Percentiles rank a stretch among this genome's conserved stretches.
Evolutionary conservation across 805 yeast species (phyloP).

Genomic region (Kodamaea fukazawae): DNA sequence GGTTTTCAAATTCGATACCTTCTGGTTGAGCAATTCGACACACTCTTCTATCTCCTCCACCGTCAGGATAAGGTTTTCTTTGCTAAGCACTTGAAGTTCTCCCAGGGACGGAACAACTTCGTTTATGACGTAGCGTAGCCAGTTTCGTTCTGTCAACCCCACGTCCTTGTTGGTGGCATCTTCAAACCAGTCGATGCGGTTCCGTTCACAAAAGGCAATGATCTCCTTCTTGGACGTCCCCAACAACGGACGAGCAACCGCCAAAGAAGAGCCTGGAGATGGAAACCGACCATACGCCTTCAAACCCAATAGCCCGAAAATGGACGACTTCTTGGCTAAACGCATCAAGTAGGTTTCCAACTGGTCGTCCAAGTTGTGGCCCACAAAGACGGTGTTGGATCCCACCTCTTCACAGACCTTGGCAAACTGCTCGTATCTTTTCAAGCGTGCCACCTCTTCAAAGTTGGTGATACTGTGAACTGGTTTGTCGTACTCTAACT

Average conservation of each 20-base stretch:
- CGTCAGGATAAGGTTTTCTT: constrained; percentile 12
- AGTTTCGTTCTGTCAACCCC: constrained; percentile 56
- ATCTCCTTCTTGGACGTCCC: constrained; percentile 43
- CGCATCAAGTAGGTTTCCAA: constrained; percentile 66
- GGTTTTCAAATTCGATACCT: not conserved
- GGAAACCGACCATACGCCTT: constrained; percentile 27
- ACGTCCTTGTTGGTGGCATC: constrained; percentile 61
- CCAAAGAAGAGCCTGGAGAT: constrained; percentile 16
- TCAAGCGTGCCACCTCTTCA: constrained; percentile 59
- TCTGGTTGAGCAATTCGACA: constrained; percentile 7
- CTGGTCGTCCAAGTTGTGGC: constrained; percentile 73
- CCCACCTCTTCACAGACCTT: constrained; percentile 35
- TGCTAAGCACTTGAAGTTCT: not conserved
- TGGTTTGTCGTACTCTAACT: constrained; percentile 21
- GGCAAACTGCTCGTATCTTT: constrained; percentile 47
- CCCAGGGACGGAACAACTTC: constrained; percentile 1
- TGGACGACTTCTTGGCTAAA: constrained; percentile 37
- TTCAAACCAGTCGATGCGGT: constrained; percentile 60
- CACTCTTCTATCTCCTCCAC: constrained; percentile 7
- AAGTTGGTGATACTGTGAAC: constrained; percentile 37
- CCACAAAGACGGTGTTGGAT: constrained; percentile 47
- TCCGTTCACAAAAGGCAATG: constrained; percentile 41
- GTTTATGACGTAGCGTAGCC: constrained; percentile 39
- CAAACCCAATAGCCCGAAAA: constrained; percentile 62
- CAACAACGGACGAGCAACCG: constrained; percentile 51